phyloP scores from a whole-genome alignment of 2,329 filamentous ascomycete genomes.

The Colletotrichum salicis region DNA sequence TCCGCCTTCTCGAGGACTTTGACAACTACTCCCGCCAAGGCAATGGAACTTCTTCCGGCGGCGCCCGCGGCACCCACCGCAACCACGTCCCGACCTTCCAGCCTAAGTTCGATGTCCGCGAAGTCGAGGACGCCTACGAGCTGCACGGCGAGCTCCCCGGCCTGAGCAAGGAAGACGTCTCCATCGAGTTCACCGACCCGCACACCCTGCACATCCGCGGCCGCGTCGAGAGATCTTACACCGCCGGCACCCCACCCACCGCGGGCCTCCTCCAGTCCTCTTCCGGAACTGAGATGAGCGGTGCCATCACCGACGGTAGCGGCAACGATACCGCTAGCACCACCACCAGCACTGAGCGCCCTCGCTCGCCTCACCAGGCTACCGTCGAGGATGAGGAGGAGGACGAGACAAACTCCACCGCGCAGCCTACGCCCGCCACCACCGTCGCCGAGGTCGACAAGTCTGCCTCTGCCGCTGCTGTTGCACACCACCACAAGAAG shows the following conservation, averaged over 20 bases:
- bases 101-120: slow-evolving; percentile 82
- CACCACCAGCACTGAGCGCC: neutral
- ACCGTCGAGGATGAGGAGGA: slow-evolving; percentile 72
- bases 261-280: slow-evolving; percentile 53
- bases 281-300: slow-evolving; percentile 52
- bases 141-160: slow-evolving; percentile 85
- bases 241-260: slow-evolving; percentile 63
- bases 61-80: slow-evolving; percentile 37
- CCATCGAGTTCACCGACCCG: slow-evolving; percentile 81
- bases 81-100: slow-evolving; percentile 67
- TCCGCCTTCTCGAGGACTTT: slow-evolving; percentile 73
- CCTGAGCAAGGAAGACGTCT: slow-evolving; percentile 77
- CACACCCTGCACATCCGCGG: slow-evolving; percentile 79
- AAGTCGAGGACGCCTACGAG: slow-evolving; percentile 75
- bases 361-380: slow-evolving; percentile 58
- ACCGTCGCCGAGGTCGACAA: slow-evolving; percentile 49
- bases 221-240: slow-evolving; percentile 72
- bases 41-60: slow-evolving; percentile 36
- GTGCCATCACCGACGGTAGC: slow-evolving; percentile 54
- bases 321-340: neutral
- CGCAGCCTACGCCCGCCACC: slow-evolving; percentile 39
- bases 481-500: slow-evolving; percentile 27
- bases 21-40: slow-evolving; percentile 63
- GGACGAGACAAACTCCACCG: slow-evolving; percentile 39
- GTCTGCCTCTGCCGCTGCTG: slow-evolving; percentile 27